phyloP scores from a whole-genome alignment of 164 flowering plant genomes.

The Stephania japonica region DNA sequence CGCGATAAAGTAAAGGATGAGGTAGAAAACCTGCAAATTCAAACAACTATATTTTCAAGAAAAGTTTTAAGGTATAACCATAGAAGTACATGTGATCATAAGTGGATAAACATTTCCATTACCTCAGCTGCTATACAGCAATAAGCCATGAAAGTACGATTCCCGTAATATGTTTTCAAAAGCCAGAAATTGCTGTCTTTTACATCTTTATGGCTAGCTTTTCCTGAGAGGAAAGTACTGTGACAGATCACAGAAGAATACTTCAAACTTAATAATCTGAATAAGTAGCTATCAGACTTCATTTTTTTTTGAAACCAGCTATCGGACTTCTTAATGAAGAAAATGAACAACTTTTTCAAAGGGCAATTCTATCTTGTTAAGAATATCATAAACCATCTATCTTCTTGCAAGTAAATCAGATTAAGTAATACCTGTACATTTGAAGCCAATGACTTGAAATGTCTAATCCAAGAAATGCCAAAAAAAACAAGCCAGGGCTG shows the following conservation, averaged over 20 bases:
- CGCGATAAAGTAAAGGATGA: slow-evolving; percentile 62
- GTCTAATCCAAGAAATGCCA: slow-evolving; percentile 81
- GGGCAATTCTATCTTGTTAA: background rate
- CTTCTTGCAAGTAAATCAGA: background rate
- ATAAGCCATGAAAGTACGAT: slow-evolving; percentile 78
- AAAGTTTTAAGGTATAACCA: background rate
- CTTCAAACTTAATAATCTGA: background rate
- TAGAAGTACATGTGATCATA: background rate
- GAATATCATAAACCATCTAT: background rate
- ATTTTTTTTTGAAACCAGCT: too few species aligned
- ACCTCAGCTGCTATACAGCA: slow-evolving; percentile 97
- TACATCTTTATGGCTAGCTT: slow-evolving; percentile 92
- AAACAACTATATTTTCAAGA: slow-evolving; percentile 6
- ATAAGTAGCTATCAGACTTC: background rate
- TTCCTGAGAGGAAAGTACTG: slow-evolving; percentile 85
- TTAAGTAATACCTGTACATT: slow-evolving; percentile 74
- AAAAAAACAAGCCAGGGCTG: slow-evolving; percentile 76
- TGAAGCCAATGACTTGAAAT: slow-evolving; percentile 96
- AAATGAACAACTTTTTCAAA: background rate
- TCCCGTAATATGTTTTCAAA: slow-evolving; percentile 75
- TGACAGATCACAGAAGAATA: slow-evolving; percentile 19
- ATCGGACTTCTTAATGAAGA: background rate
- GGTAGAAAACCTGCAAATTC: slow-evolving; percentile 74
- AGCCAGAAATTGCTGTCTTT: slow-evolving; percentile 93
- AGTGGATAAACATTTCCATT: slow-evolving; percentile 9